phyloP scores from a whole-genome alignment of 371 early-diverging fungal genomes.

The Fennellomyces sp. region DNA sequence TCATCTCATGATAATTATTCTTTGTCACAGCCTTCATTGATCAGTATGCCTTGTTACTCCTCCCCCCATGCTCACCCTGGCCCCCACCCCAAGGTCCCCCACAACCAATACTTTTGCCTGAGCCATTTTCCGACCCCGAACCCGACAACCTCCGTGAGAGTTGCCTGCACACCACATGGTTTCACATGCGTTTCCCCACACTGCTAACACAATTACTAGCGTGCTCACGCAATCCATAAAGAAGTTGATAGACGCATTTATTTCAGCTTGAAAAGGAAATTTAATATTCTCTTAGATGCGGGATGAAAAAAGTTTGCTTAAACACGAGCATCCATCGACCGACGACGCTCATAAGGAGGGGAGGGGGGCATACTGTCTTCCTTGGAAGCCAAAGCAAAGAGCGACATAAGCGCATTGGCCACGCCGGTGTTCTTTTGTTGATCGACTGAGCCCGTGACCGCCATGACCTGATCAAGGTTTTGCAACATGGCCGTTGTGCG shows the following conservation, averaged over 20 bases:
- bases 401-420: conserved; percentile 39
- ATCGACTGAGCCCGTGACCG: conserved; percentile 15
- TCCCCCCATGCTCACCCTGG: background rate
- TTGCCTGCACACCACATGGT: conserved; percentile 6
- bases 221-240: no score
- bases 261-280: background rate
- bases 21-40: conserved; percentile 2
- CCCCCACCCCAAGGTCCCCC: background rate
- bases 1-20: conserved; percentile 1
- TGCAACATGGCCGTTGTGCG: conserved; percentile 64
- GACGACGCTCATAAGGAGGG: conserved; percentile 4
- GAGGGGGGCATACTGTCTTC: background rate
- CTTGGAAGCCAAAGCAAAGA: conserved; percentile 35
- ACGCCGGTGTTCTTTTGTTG: conserved; percentile 19
- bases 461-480: conserved; percentile 62
- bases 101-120: background rate
- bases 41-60: background rate
- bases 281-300: background rate
- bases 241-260: no score
- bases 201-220: background rate
- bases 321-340: conserved; percentile 9
- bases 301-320: background rate
- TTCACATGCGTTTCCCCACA: conserved; percentile 18
- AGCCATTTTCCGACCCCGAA: background rate
- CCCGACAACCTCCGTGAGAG: conserved; percentile 10